Conservation (phyloP, 177 flowering plant species). For the Telopea speciosissima region DNA sequence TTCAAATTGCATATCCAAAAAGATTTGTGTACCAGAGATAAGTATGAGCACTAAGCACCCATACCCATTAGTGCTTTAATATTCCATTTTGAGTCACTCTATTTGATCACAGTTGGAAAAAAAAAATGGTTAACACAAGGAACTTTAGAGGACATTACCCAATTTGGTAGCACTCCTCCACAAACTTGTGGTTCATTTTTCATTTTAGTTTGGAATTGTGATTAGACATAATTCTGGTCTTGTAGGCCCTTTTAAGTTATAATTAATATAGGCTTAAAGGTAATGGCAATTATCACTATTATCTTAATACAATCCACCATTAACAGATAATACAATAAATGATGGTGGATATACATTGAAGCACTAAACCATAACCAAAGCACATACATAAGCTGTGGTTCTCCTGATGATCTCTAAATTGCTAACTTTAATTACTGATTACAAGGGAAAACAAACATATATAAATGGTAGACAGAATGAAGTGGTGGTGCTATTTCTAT, state of each 20-base stretch:
- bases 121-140: not conserved
- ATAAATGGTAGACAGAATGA: no score
- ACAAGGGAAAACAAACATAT: no score
- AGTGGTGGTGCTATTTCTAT: no score
- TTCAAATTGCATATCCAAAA: not conserved
- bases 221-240: not conserved
- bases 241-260: not conserved
- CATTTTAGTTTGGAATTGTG: not conserved
- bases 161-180: not conserved
- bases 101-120: not conserved
- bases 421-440: no score
- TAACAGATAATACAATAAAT: not conserved
- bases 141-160: constrained; percentile 8
- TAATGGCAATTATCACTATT: not conserved
- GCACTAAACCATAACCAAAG: no score
- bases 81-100: not conserved
- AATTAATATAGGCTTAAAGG: no score
- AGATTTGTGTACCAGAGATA: not conserved
- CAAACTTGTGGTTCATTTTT: not conserved
- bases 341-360: no score
- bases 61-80: not conserved
- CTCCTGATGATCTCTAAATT: no score
- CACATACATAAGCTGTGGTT: no score
- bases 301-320: not conserved
- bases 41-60: constrained; percentile 2